These are phyloP conservation scores for Vigna reflexopilosa DNA, from an alignment of 306 rosid genomes.

Conservation along the genomic window DNA sequence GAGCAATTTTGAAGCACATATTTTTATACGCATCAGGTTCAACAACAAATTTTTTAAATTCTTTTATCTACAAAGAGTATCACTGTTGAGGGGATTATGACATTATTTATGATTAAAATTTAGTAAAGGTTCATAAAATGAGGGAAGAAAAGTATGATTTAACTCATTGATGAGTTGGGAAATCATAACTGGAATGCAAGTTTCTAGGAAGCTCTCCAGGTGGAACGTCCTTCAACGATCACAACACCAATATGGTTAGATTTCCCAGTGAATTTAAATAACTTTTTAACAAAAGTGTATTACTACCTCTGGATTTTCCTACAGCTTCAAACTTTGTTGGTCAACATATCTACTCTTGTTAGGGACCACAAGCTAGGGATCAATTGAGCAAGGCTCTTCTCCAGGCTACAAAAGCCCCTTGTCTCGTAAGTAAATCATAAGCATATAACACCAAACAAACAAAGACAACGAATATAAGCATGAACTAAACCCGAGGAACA, in stretches of 20 bases:
- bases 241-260: slow-evolving; percentile 32
- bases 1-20: too few species aligned
- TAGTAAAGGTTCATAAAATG: too few species aligned
- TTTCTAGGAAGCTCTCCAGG: slow-evolving; percentile 99
- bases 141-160: too few species aligned
- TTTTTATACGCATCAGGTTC: too few species aligned
- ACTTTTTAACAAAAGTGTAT: slow-evolving; percentile 13
- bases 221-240: slow-evolving; percentile 85
- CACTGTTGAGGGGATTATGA: too few species aligned
- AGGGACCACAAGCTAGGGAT: slow-evolving; percentile 96
- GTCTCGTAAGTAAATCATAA: neutral
- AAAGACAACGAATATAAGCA: neutral
- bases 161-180: too few species aligned
- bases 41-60: too few species aligned
- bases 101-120: too few species aligned
- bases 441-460: neutral
- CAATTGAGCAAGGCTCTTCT: slow-evolving; percentile 94
- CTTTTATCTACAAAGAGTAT: too few species aligned
- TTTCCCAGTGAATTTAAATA: neutral
- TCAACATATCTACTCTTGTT: slow-evolving; percentile 93
- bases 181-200: slow-evolving; percentile 43
- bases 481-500: slow-evolving; percentile 76
- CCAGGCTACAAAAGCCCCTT: slow-evolving; percentile 65
- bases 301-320: slow-evolving; percentile 94
- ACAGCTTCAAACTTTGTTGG: slow-evolving; percentile 93